Base-by-base conservation (phyloP, 1,139 yeast species). In the Ogataea hybrid region DNA sequence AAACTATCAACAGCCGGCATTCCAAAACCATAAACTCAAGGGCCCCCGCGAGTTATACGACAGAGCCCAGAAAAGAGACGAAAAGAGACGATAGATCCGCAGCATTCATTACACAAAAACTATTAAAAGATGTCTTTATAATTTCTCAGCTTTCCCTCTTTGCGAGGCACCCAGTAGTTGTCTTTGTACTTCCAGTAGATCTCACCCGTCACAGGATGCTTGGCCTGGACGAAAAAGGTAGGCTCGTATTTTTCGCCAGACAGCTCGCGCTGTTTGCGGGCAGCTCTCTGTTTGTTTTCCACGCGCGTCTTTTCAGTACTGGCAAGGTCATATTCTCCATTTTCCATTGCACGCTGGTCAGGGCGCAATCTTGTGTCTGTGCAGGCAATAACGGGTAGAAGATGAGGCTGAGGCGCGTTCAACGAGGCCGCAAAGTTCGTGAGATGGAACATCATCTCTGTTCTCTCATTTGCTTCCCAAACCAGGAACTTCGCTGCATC, bases 301-400 rank as follows among this genome's bases (percentile, higher is more conserved):
- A 92, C 86, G 37, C 95, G 71, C 50, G 77, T 77, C 68, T 94
- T 92, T 53, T 89, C 95, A n/a, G 72, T 75, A 12, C 94, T 79
- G 0, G 98, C 98, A 18, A 75, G 71, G 55, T 90, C 97, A 57
- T 92, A 94, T 35, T 76, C 65, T n/a, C 97, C 98, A 52, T 89
- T 89, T 62, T 92, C 98, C 98, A 94, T 94, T 5, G 96, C 97
- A 48, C 97, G 75, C 67, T 92, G 98, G 67, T 92, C 98, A 0
- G 98, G 98, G 62, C 98, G 77, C 52, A 88, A 70, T 60, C 98
- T 76, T 0, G 97, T 87, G 62, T 92, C 98, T 0, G 96, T 87
- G 23, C 92, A 94, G 0, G 97, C 83, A 35, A 92, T 54, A 79
- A 84, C 84, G 17, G 74, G 69, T 37, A 75, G 62, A 28, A 84